Base-by-base conservation (phyloP, 1,284 basidiomycete genomes). In the Bondarzewia mesenterica region DNA sequence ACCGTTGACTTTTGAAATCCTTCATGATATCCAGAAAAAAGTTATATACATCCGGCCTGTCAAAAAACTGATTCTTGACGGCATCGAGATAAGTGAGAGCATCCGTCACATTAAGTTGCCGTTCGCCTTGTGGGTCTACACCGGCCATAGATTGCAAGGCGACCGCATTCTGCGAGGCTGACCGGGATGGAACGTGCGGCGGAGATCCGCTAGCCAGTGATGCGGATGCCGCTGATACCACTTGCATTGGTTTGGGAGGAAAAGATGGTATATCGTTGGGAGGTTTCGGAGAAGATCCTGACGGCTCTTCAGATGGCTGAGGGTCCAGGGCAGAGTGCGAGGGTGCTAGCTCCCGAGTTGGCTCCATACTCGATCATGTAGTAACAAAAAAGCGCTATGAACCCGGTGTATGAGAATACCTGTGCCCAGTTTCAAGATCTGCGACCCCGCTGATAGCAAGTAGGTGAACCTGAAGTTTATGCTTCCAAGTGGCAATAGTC, bases 1-100 rank as follows among this genome's bases (percentile, higher is more conserved):
- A 94, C 92, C 80, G 69, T 59, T 93, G 88, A 50, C 85, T 87
- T 70, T 95, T 95, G 68, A 95, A 95, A 62, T 97, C 93, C 68
- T 98, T 97, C 94, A 97, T 97, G 56, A 97, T 95, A 60, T 96
- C 93, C 60, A 98, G 69, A 64, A 97, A 97, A 49, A 84, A 80
- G 63, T 96, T 96, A 70, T 96, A 97, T 15, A 95, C 91, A 54
- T 93, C 89, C 5, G 93, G 92, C 53, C 87, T 80, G 60, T 90
- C 84, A 42, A 81, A 74, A 60, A 96, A 97, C 66, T 91, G 85
- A 42, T 78, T 68, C 70, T 96, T 95, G 70, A 97, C 93, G 51
- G 88, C 86, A 66, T 96, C 93, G 45, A 97, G 78, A 64, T 96
- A 98, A 63, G 81, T 86, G 50, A 97, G 73, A n/a, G 94, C 94